Conservation (phyloP, 1,139 yeast genomes). For the Pichia sp. region DNA sequence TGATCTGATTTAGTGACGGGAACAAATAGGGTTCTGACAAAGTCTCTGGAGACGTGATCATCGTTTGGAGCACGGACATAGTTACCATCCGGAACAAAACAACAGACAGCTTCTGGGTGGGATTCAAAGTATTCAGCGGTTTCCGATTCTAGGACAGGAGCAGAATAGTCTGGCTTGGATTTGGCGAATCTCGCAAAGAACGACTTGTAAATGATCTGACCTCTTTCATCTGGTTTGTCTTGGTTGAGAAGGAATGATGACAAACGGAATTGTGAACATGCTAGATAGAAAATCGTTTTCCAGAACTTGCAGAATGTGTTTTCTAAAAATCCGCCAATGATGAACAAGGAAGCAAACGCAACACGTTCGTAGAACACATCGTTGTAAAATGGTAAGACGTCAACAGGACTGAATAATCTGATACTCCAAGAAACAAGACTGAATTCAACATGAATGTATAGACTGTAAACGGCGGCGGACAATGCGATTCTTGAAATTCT, state of each 20-base stretch:
- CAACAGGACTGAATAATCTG: constrained; percentile 37
- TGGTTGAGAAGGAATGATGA: constrained; percentile 75
- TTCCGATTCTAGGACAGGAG: constrained; percentile 53
- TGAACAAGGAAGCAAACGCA: constrained; percentile 22
- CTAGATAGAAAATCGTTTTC: constrained; percentile 56
- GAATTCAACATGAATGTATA: constrained; percentile 70
- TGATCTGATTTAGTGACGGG: constrained; percentile 81
- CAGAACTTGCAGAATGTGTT: constrained; percentile 44
- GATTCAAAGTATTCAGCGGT: constrained; percentile 45
- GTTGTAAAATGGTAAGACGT: constrained; percentile 28
- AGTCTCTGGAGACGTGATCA: constrained; percentile 69
- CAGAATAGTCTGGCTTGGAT: constrained; percentile 52
- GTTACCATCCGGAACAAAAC: constrained; percentile 74
- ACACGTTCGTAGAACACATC: constrained; percentile 10
- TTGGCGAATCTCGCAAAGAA: constrained; percentile 40
- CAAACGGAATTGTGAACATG: constrained; percentile 60
- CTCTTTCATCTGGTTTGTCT: constrained; percentile 76
- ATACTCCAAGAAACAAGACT: constrained; percentile 55
- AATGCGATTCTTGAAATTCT: constrained; percentile 74
- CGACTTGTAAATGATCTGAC: constrained; percentile 60
- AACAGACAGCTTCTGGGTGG: constrained; percentile 42
- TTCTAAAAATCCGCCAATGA: constrained; percentile 9
- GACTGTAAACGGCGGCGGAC: constrained; percentile 75
- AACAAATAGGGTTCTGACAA: constrained; percentile 66
- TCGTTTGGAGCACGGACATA: constrained; percentile 84